phyloP scores from a whole-genome alignment of 2,329 filamentous ascomycete genomes.

The Epichloe sp. region DNA sequence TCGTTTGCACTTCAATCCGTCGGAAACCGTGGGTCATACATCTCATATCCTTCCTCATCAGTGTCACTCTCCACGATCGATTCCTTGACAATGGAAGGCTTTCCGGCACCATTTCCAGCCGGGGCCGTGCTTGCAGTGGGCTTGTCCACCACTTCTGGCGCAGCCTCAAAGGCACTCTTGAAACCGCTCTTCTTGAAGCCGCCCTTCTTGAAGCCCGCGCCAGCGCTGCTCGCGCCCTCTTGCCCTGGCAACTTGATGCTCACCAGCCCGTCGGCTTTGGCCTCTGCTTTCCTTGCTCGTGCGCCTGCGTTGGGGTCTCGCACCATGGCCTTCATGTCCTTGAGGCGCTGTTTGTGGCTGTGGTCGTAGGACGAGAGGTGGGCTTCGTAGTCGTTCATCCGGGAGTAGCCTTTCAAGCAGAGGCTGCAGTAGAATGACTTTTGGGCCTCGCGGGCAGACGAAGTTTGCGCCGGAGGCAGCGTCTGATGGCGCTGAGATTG shows the following conservation, averaged over 20 bases:
- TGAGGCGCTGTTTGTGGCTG: slow-evolving; percentile 79
- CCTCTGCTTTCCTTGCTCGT: slow-evolving; percentile 55
- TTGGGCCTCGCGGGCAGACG: slow-evolving; percentile 59
- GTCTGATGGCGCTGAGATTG: slow-evolving; percentile 38
- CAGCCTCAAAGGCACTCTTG: slow-evolving; percentile 58
- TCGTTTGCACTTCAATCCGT: slow-evolving; percentile 37
- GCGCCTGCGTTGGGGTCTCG: slow-evolving; percentile 54
- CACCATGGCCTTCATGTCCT: slow-evolving; percentile 77
- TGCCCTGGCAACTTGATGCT: slow-evolving; percentile 46
- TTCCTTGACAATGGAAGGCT: slow-evolving; percentile 12
- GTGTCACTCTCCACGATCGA: slow-evolving; percentile 43
- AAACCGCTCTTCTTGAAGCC: slow-evolving; percentile 76
- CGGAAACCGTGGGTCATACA: slow-evolving; percentile 48
- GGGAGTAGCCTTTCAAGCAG: slow-evolving; percentile 86
- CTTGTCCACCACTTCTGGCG: slow-evolving; percentile 19
- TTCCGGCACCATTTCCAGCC: slow-evolving; percentile 13
- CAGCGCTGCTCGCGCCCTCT: slow-evolving; percentile 13
- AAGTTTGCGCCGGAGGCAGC: slow-evolving; percentile 43
- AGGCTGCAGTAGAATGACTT: slow-evolving; percentile 76
- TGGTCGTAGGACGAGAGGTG: slow-evolving; percentile 94
- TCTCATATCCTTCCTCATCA: slow-evolving; percentile 59
- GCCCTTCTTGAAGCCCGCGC: slow-evolving; percentile 48
- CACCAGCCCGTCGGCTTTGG: slow-evolving; percentile 55
- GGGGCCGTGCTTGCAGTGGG: background rate
- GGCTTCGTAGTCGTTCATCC: slow-evolving; percentile 92